Evolutionary conservation across 805 yeast genomes (phyloP).

Genomic region (Metschnikowia chrysomelidarum): DNA sequence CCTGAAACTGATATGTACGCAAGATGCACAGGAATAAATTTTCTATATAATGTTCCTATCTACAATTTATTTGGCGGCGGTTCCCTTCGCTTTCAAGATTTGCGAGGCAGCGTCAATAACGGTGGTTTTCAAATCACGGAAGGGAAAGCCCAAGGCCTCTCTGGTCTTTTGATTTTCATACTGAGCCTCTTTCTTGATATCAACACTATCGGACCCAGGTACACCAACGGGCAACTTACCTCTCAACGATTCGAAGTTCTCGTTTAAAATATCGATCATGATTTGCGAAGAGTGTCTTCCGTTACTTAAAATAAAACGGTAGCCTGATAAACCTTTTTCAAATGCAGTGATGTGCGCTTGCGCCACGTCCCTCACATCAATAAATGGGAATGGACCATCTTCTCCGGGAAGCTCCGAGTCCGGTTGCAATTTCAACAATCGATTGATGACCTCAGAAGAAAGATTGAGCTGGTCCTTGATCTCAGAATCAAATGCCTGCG

Average conservation of each 20-base stretch:
- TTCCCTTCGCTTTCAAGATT: constrained; percentile 19
- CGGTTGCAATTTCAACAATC: constrained; percentile 30
- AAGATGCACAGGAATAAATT: too few relatives aligned
- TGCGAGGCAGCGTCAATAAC: constrained; percentile 43
- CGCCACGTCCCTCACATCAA: constrained; percentile 25
- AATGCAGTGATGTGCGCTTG: constrained; percentile 15
- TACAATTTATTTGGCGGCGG: too few relatives aligned
- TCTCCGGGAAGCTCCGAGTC: constrained; percentile 19
- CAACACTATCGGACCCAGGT: constrained; percentile 30
- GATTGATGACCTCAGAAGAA: constrained; percentile 40
- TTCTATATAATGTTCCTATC: too few relatives aligned
- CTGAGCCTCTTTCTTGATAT: constrained; percentile 13
- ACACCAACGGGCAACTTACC: constrained; percentile 45
- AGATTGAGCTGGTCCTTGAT: constrained; percentile 33
- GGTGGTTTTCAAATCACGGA: constrained; percentile 35
- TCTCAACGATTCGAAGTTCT: constrained; percentile 40
- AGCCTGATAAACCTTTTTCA: constrained; percentile 15
- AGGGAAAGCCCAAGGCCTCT: constrained; percentile 37
- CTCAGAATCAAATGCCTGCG: constrained; percentile 24
- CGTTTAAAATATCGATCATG: constrained; percentile 33
- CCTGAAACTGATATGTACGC: too few relatives aligned
- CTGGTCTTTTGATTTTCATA: constrained; percentile 36
- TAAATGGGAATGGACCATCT: constrained; percentile 21
- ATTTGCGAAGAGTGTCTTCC: constrained; percentile 27
- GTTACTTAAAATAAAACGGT: constrained; percentile 30